phyloP scores from a whole-genome alignment of 192 early-diverging fungal genomes.

The Umbelopsis sp. region DNA sequence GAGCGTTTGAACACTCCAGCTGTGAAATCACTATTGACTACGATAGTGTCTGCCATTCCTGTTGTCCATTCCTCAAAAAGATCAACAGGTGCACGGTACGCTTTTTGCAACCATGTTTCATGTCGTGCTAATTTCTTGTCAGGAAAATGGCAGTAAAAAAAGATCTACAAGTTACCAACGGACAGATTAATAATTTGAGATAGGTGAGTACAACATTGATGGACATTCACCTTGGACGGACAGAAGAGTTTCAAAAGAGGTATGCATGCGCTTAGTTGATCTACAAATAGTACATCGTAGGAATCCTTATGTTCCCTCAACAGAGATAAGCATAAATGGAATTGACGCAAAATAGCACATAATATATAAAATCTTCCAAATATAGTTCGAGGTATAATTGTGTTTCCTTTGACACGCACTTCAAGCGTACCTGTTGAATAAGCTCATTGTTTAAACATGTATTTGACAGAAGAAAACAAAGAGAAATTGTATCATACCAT shows the following conservation, averaged over 20 bases:
- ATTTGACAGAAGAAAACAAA: background rate
- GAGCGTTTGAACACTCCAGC: conserved; percentile 67
- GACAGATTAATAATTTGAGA: background rate
- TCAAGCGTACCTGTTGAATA: conserved; percentile 67
- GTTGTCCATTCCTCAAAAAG: conserved; percentile 85
- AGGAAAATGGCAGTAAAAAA: conserved; percentile 98
- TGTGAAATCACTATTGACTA: conserved; percentile 94
- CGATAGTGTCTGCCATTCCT: conserved; percentile 84
- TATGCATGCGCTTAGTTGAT: conserved; percentile 85
- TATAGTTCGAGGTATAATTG: conserved; percentile 70
- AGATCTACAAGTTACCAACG: conserved; percentile 51
- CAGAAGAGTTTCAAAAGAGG: conserved; percentile 75
- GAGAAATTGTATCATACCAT: conserved; percentile 50
- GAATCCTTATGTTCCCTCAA: conserved; percentile 43
- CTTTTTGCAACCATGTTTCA: conserved; percentile 56
- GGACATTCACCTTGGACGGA: conserved; percentile 51
- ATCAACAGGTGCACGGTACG: conserved; percentile 87
- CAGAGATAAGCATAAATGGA: conserved; percentile 66
- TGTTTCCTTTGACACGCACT: conserved; percentile 73
- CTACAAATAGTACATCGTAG: conserved; percentile 82
- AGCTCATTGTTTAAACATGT: background rate
- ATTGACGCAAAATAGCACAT: conserved; percentile 79
- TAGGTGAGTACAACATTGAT: background rate
- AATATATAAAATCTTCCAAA: conserved; percentile 76
- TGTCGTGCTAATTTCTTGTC: conserved; percentile 82